A percentile compares a stretch with the other conserved stretches of the same genome.
phyloP scores from a whole-genome alignment of 371 early-diverging fungal genomes.

The Fennellomyces sp. region DNA sequence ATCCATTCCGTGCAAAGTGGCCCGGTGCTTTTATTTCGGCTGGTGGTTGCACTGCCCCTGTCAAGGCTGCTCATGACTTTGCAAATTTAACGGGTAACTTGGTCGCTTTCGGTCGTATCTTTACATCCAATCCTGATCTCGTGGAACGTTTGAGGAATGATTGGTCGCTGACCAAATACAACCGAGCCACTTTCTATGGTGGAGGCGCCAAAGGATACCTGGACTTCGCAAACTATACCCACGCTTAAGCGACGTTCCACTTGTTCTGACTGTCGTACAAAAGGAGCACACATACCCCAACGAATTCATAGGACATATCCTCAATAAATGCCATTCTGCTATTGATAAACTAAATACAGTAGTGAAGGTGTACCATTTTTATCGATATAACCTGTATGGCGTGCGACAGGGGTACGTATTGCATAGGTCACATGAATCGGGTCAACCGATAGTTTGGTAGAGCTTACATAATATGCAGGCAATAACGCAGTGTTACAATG shows the following conservation, averaged over 20 bases:
- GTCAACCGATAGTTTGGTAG: too few relatives aligned
- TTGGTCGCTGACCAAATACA: constrained; percentile 21
- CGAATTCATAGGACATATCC: too few relatives aligned
- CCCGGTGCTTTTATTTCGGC: constrained; percentile 30
- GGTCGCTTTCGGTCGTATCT: constrained; percentile 32
- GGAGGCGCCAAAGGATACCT: constrained; percentile 16
- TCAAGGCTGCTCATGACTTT: constrained; percentile 10
- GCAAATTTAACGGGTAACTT: constrained; percentile 25
- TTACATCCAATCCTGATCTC: constrained; percentile 41
- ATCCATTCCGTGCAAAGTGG: constrained; percentile 32
- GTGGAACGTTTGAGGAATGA: constrained; percentile 23
- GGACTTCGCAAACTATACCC: constrained; percentile 29
- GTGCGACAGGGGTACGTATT: too few relatives aligned
- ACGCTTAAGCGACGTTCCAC: not conserved
- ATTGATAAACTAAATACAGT: too few relatives aligned
- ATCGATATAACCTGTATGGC: too few relatives aligned
- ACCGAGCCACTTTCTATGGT: constrained; percentile 27
- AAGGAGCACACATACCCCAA: too few relatives aligned
- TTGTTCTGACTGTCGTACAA: too few relatives aligned
- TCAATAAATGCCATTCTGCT: too few relatives aligned
- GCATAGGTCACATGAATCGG: too few relatives aligned
- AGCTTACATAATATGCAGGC: too few relatives aligned
- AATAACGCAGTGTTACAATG: too few relatives aligned
- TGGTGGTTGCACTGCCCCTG: constrained; percentile 22
- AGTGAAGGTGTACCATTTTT: too few relatives aligned